Evolutionary conservation across 2,329 filamentous ascomycete species (phyloP).

Genomic region (Dothistroma pini): DNA sequence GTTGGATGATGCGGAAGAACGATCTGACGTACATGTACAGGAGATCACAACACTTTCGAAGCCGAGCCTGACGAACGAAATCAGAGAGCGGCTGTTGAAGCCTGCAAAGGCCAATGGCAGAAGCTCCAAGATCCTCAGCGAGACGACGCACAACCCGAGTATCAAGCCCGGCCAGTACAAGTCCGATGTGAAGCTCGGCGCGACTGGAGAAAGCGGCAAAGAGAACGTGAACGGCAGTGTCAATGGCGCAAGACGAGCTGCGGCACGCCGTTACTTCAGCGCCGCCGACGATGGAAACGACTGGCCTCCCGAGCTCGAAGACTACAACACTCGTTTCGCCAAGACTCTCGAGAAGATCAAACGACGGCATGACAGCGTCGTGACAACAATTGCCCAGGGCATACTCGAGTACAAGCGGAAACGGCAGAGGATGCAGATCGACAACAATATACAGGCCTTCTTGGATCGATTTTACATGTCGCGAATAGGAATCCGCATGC

Average conservation of each 20-base stretch:
- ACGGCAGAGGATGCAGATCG: conserved; percentile 95
- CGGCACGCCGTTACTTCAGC: conserved; percentile 68
- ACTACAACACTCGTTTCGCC: conserved; percentile 90
- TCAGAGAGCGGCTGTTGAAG: conserved; percentile 73
- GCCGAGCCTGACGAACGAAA: conserved; percentile 69
- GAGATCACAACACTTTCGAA: conserved; percentile 87
- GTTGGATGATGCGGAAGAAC: neutral
- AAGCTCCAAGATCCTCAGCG: conserved; percentile 65
- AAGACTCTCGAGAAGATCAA: conserved; percentile 92
- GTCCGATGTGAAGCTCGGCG: conserved; percentile 52
- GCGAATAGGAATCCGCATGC: conserved; percentile 97
- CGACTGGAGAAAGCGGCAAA: conserved; percentile 40
- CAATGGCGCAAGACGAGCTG: conserved; percentile 46
- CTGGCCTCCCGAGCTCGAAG: conserved; percentile 90
- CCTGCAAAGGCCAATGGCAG: conserved; percentile 58
- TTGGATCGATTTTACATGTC: conserved; percentile 99
- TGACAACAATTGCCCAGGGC: conserved; percentile 96
- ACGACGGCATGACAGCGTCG: conserved; percentile 90
- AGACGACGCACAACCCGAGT: conserved; percentile 86
- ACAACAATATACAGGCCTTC: conserved; percentile 95
- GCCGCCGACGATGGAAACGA: conserved; percentile 80
- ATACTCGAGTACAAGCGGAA: conserved; percentile 98
- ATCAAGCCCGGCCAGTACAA: conserved; percentile 77
- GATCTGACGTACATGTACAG: conserved; percentile 44
- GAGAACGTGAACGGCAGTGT: conserved; percentile 47